phyloP scores from a whole-genome alignment of 139 green algal genomes.

The Diplosphaera chodatii region DNA sequence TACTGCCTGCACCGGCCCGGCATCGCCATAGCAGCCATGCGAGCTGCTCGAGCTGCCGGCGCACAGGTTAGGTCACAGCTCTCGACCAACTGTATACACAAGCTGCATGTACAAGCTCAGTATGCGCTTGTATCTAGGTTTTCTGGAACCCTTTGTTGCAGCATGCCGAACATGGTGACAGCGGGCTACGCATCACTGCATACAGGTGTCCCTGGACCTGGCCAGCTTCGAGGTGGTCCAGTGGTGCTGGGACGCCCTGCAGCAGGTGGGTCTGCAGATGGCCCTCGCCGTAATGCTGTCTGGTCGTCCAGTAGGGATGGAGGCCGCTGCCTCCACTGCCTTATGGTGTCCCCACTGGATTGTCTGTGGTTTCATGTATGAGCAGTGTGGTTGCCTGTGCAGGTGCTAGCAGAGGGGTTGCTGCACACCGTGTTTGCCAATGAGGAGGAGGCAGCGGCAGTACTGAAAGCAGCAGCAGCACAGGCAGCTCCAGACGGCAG shows the following conservation, averaged over 20 bases:
- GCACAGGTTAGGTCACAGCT: slow-evolving; percentile 5
- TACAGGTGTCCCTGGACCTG: slow-evolving; percentile 64
- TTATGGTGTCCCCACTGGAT: no score
- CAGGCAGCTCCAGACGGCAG: background rate
- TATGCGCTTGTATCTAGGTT: no score
- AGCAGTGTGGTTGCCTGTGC: no score
- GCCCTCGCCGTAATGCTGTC: no score
- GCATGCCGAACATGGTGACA: no score
- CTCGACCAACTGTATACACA: background rate
- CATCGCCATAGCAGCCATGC: slow-evolving; percentile 23
- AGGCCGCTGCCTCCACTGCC: no score
- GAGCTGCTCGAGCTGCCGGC: slow-evolving; percentile 14
- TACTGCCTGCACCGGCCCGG: slow-evolving; percentile 63
- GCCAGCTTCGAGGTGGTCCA: slow-evolving; percentile 74
- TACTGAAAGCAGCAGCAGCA: slow-evolving; percentile 20
- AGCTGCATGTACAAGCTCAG: no score
- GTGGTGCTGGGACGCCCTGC: slow-evolving; percentile 42
- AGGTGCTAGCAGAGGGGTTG: slow-evolving; percentile 41
- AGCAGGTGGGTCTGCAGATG: no score
- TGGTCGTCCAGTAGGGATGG: no score
- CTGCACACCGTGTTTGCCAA: slow-evolving; percentile 84
- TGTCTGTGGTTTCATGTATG: no score
- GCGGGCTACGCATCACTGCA: no score
- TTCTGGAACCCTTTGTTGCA: no score
- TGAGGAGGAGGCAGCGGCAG: slow-evolving; percentile 63